Evolutionary conservation across 768 basidiomycete genomes (phyloP).

Genomic region (Suillus americanus): DNA sequence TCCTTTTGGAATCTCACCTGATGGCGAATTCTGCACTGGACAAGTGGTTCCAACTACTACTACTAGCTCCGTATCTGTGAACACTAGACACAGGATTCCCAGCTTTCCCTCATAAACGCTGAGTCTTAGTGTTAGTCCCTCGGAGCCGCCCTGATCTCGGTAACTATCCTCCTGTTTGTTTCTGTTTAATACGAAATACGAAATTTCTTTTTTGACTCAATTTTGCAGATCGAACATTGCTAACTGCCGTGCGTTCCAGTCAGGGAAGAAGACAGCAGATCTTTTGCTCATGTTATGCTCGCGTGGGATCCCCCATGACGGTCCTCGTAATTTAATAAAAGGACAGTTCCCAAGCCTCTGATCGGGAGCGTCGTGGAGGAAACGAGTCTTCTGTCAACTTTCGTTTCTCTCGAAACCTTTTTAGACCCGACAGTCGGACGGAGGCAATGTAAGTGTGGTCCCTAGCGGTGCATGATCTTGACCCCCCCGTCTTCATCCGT

Average conservation of each 20-base stretch:
- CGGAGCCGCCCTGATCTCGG: neutral
- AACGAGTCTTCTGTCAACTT: slow-evolving; percentile 17
- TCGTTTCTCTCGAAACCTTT: slow-evolving; percentile 14
- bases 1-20: neutral
- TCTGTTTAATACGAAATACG: neutral
- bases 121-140: neutral
- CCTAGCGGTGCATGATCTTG: neutral
- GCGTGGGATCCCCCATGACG: slow-evolving; percentile 17
- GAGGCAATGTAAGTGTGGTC: slow-evolving; percentile 18
- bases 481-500: slow-evolving; percentile 7
- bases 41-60: neutral
- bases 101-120: neutral
- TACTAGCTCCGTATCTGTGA: neutral
- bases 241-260: neutral
- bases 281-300: neutral
- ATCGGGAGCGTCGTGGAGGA: slow-evolving; percentile 23
- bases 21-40: neutral
- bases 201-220: neutral
- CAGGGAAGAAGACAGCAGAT: neutral
- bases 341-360: slow-evolving; percentile 19
- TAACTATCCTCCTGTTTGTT: neutral
- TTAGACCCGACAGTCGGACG: slow-evolving; percentile 16
- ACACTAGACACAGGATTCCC: neutral
- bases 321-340: slow-evolving; percentile 25
- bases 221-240: neutral